Evolutionary conservation across 2,329 filamentous ascomycete genomes (phyloP).

Genomic region (Phoma sp.): DNA sequence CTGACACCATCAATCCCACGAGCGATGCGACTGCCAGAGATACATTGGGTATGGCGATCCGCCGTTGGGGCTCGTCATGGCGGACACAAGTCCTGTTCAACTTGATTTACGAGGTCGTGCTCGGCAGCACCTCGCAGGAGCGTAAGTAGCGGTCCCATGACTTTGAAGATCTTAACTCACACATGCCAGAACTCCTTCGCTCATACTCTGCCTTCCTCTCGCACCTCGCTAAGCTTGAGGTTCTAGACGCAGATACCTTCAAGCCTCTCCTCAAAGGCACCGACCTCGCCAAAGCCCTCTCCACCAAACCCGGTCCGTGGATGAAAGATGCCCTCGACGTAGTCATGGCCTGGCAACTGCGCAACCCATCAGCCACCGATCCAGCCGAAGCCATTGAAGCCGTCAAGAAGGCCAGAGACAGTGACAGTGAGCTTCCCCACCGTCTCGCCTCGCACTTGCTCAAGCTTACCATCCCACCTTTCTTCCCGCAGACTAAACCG

Average conservation of each 20-base stretch:
- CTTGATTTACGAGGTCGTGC: slow-evolving; percentile 67
- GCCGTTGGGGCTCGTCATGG: slow-evolving; percentile 76
- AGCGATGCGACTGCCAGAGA: slow-evolving; percentile 61
- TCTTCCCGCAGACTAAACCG: slow-evolving; percentile 60
- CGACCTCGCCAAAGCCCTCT: slow-evolving; percentile 70
- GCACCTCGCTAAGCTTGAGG: slow-evolving; percentile 57
- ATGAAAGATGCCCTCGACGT: slow-evolving; percentile 79
- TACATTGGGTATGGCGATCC: slow-evolving; percentile 74
- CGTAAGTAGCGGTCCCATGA: slow-evolving; percentile 45
- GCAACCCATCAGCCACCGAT: slow-evolving; percentile 73
- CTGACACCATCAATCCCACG: slow-evolving; percentile 53
- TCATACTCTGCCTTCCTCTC: slow-evolving; percentile 62
- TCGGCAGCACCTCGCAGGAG: slow-evolving; percentile 47
- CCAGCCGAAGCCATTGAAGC: slow-evolving; percentile 54
- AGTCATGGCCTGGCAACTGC: slow-evolving; percentile 86
- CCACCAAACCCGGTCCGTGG: slow-evolving; percentile 78
- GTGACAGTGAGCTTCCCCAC: slow-evolving; percentile 58
- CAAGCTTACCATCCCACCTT: slow-evolving; percentile 67
- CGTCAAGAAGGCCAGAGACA: slow-evolving; percentile 49
- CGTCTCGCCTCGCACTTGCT: slow-evolving; percentile 64
- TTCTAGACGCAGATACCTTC: slow-evolving; percentile 58
- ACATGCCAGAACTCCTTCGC: slow-evolving; percentile 51
- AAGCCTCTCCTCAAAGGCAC: slow-evolving; percentile 72
- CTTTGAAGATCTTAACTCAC: slow-evolving; percentile 19
- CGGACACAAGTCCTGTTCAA: slow-evolving; percentile 72